A percentile compares a stretch with the other conserved stretches of the same genome.
phyloP scores from a whole-genome alignment of 1,284 basidiomycete species.

The Termitomyces sp. region DNA sequence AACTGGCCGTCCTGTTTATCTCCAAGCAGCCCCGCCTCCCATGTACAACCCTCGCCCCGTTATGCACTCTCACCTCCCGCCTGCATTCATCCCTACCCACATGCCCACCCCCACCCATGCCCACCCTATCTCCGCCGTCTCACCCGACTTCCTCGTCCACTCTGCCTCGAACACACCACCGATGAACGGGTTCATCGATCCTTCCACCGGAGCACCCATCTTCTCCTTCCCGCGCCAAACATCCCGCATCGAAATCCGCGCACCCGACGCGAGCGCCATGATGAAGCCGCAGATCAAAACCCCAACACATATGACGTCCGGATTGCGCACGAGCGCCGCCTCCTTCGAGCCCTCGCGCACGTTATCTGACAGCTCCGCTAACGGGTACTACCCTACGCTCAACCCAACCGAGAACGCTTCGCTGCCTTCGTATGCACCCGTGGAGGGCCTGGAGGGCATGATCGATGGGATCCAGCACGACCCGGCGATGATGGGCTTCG shows the following conservation, averaged over 20 bases:
- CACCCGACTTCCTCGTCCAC: conserved; percentile 56
- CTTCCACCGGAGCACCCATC: conserved; percentile 54
- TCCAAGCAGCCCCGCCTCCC: conserved; percentile 51
- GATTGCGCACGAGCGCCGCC: conserved; percentile 40
- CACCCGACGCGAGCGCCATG: conserved; percentile 37
- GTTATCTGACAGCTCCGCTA: conserved; percentile 21
- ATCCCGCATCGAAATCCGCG: conserved; percentile 68
- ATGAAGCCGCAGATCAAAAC: conserved; percentile 25
- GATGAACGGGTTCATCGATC: conserved; percentile 56
- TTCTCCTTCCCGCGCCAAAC: conserved; percentile 71
- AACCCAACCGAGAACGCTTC: conserved; percentile 18
- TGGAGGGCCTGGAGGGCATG: conserved; percentile 21
- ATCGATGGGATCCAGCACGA: conserved; percentile 12
- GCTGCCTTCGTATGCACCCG: conserved; percentile 25
- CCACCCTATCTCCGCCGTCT: conserved; percentile 49
- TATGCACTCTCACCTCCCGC: conserved; percentile 46
- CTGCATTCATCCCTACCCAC: conserved; percentile 49
- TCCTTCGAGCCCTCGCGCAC: conserved; percentile 39
- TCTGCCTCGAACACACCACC: conserved; percentile 49
- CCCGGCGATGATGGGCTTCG: conserved; percentile 41
- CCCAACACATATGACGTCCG: conserved; percentile 28
- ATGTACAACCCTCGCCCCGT: conserved; percentile 65
- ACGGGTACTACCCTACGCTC: conserved; percentile 26
- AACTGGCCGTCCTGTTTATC: conserved; percentile 71
- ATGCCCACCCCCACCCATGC: conserved; percentile 59